Base-by-base conservation (phyloP, 2,329 filamentous ascomycete species). In the Knufia petricola region DNA sequence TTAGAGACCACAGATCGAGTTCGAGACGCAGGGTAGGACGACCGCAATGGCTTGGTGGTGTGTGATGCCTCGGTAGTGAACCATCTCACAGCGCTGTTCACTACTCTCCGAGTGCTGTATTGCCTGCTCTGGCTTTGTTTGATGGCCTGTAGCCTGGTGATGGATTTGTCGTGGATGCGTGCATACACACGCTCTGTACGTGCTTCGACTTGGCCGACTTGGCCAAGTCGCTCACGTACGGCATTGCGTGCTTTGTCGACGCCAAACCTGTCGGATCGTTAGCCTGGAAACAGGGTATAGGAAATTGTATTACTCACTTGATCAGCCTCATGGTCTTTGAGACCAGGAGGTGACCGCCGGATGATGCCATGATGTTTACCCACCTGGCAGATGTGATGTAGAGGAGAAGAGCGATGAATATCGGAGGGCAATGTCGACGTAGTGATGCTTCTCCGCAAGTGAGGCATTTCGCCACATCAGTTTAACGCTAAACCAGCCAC, bases 101-200 rank as follows among this genome's bases (percentile, higher is more conserved):
- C 53, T 34, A 62, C 57, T 21, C 64, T 62, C 49, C 73, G 72
- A 26, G 79, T 82, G 24, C 76, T 79, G 63, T 79, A 83, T 68
- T 76, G 78, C 54, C 79, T 73, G 57, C 76, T 78, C 54, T 81
- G 80, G 57, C 69, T 71, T 63, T 85, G 82, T 54, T 77, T 77
- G 54, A 85, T 75, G 46, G 72, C 73, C 40, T 80, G 80, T 51
- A 76, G 69, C 34, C 76, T 78, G 60, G 79, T 79, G 49, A 79
- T 68, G 30, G 79, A 76, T 34, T 72, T 72, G 7, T 73, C 69
- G 24, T 71, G 66, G 45, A 58, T 41, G 54, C 78, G 76, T 31
- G 73, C 76, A 57, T 80, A 76, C 21, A 77, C 69, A 21, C 60
- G 51, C 32, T 60, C 52, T 36, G 51, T 49, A 37, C 46, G 44